Evolutionary conservation across 208 protist species (phyloP), one percentile per base, ranked within the genome.

Genomic region (Leishmania gerbilli): DNA sequence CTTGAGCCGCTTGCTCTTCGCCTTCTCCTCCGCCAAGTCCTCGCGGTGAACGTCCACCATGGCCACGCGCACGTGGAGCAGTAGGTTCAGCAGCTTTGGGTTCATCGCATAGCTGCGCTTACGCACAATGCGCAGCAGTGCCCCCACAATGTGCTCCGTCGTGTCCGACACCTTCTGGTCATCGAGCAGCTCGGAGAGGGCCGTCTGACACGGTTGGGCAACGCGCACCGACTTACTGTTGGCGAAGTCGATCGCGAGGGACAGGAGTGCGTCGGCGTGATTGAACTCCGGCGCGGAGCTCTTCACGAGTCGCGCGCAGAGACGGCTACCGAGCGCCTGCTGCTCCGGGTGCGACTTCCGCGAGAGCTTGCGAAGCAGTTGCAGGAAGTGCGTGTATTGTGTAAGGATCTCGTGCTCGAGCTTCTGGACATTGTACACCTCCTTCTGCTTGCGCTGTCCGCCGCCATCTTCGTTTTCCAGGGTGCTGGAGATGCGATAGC

Each of bases 81-180:
- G 86, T 56, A 96, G 74, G 81, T 95, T 90, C 31, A 98, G 90
- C 49, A 98, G 80, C 87, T 97, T 98, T 7, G 95, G 95, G 81
- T 98, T 98, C 87, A 98, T 97, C 24, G 95, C 95, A 81, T 98
- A 98, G 81, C 92, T 96, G 79, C 92, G 83, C 81, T 96, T 96
- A 51, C 95, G 93, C 71, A 98, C 95, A 91, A 98, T 98, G 77
- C 90, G 86, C 34, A 98, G 86, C 71, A 98, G 80, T 9, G 91
- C 85, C 11, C 90, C 85, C 24, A 97, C 92, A 56, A 98, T 88
- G 85, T 86, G 91, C 84, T 98, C 95, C 42, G 91, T 97, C 24
- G 89, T 84, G 56, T 98, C 93, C 1, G 93, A 95, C 45, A 98
- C 90, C 90, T 95, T 97, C 81, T 97, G 95, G 17, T 90, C 91